Evolutionary conservation across 1,284 basidiomycete genomes (phyloP), one percentile per base, ranked within the genome.

Genomic region (Apiotrichum gracile): DNA sequence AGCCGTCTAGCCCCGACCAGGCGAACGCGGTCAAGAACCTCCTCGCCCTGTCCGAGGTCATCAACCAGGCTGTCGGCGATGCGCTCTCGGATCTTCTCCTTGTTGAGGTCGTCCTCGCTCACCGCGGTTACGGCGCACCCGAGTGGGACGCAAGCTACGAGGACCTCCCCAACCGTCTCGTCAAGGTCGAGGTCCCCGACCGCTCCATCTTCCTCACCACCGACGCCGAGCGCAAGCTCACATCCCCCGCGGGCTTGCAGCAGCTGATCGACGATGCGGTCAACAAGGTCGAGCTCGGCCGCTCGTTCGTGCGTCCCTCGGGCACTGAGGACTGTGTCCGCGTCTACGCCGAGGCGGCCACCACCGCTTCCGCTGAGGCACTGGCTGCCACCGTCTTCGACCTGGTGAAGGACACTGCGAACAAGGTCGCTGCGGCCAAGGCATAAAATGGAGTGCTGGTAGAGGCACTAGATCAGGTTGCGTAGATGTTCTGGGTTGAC

Each of bases 1-100:
- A 86, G 62, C 86, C 91, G 1, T 81, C 83, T 26, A 88, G 87
- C 3, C 86, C 89, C 17, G 85, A 87, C 10, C 85, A 91, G 61
- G 82, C 83, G 16, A 87, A 85, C 9, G 88, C 89, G 33, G 81
- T 91, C 41, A 82, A 81, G 49, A 83, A 92, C 68, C 78, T 97
- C 26, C 76, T 81, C 47, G 85, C 86, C 60, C 79, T 97, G 55
- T 84, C 85, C 13, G 80, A 88, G 34, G 78, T 98, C 42, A 94
- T 98, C 78, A 99, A 98, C 69, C 96, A 98, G 75, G 96, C 96
- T 6, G 96, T 99, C 31, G 96, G 96, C 8, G 96, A 99, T 74
- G 94, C 93, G 1, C 78, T 98, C 16, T 93, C 90, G 12, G 96
- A 99, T 74, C 86, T 97, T 83, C 84, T 99, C 33, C 83, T 98